Conservation (phyloP, 2,329 filamentous ascomycete species). For the Fusarium bactridioides region DNA sequence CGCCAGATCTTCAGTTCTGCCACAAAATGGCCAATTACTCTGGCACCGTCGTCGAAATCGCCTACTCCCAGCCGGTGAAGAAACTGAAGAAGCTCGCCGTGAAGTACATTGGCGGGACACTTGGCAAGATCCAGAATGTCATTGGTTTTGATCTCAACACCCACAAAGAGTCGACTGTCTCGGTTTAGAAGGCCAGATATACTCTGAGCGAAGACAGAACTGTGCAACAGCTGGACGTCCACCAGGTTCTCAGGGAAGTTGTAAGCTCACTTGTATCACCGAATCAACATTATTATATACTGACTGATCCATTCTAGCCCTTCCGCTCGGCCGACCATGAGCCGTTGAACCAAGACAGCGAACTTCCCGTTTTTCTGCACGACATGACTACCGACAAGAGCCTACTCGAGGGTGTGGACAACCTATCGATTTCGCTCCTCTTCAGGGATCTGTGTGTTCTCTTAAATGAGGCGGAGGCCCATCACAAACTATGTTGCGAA, state of each 20-base stretch:
- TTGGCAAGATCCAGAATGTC: fast-evolving
- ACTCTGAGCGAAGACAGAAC: fast-evolving
- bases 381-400: too few species aligned
- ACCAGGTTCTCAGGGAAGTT: too few species aligned
- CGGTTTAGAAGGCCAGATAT: neutral
- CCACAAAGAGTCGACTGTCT: neutral
- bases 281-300: fast-evolving
- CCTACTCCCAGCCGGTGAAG: neutral
- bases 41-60: neutral
- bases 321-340: too few species aligned
- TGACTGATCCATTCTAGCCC: fast-evolving
- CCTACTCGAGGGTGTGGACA: too few species aligned
- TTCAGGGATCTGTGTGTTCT: too few species aligned
- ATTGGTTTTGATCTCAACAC: fast-evolving
- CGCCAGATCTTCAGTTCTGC: neutral
- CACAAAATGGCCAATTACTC: neutral
- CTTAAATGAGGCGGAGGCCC: too few species aligned
- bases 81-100: neutral
- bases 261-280: too few species aligned
- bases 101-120: fast-evolving
- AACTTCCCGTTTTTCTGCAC: fast-evolving
- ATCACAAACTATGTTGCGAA: too few species aligned
- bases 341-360: fast-evolving
- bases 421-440: fast-evolving
- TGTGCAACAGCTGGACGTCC: fast-evolving